phyloP scores from a whole-genome alignment of 148 eudicot species.

The Vaccinium macrocarpon region DNA sequence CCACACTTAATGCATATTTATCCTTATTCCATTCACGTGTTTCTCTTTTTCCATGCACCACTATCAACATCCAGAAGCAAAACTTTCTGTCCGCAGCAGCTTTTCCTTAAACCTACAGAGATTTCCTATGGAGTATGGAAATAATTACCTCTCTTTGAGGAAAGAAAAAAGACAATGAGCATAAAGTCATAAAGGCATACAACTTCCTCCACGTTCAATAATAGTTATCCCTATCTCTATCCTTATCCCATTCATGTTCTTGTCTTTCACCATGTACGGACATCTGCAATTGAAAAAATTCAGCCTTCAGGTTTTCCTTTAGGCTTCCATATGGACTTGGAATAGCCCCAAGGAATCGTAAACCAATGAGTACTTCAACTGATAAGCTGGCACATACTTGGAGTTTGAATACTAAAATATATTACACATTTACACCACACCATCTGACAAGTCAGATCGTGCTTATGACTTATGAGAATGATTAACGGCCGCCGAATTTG shows the following conservation, averaged over 20 bases:
- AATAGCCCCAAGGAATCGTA: not conserved
- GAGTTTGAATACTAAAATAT: too few species aligned
- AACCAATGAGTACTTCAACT: not conserved
- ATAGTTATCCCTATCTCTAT: not conserved
- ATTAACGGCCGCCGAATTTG: not conserved
- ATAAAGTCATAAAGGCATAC: not conserved
- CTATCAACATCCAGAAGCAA: not conserved
- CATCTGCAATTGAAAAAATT: not conserved
- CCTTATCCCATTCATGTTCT: slow-evolving; percentile 7
- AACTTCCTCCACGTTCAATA: not conserved
- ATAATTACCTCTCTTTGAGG: not conserved
- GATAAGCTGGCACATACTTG: not conserved
- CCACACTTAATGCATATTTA: not conserved
- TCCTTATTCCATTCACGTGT: not conserved
- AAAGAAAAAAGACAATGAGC: not conserved
- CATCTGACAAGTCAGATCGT: not conserved
- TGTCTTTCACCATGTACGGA: slow-evolving; percentile 1
- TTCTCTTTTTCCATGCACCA: not conserved
- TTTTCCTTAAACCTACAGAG: not conserved
- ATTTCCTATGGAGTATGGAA: not conserved
- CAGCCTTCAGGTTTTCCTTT: not conserved
- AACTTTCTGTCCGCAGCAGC: not conserved
- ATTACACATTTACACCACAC: not conserved
- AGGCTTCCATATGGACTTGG: not conserved
- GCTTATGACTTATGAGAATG: not conserved